A percentile compares a stretch with the other conserved stretches of the same genome.
phyloP scores from a whole-genome alignment of 495 filamentous ascomycete genomes.

The Trichoderma orchidacearum region DNA sequence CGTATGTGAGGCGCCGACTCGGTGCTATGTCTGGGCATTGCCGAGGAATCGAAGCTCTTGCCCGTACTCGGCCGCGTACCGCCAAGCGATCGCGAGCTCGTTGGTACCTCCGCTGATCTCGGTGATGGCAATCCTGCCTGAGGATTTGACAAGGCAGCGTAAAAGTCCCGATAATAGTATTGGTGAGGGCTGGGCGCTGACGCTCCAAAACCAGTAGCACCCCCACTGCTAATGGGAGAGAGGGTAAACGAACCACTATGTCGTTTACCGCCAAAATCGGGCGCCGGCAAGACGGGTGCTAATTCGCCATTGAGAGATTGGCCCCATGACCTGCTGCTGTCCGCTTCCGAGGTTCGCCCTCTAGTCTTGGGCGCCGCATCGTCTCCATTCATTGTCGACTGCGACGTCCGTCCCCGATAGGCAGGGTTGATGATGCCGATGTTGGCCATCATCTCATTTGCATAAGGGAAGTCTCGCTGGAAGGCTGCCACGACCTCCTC shows the following conservation, averaged over 20 bases:
- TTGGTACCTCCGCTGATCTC: conserved; percentile 24
- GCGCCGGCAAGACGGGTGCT: conserved; percentile 46
- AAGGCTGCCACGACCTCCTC: conserved; percentile 59
- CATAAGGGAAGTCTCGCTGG: conserved; percentile 52
- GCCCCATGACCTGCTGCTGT: conserved; percentile 26
- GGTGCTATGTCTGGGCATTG: conserved; percentile 25
- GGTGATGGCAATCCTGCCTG: conserved; percentile 26
- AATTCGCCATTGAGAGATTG: conserved; percentile 50
- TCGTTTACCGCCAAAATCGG: conserved; percentile 40
- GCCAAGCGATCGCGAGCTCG: conserved; percentile 17
- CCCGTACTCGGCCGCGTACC: conserved; percentile 34
- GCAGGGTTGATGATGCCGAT: conserved; percentile 36
- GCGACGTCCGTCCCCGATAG: conserved; percentile 23
- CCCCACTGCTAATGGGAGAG: conserved; percentile 28
- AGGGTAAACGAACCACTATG: conserved; percentile 41
- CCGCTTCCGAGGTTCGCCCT: conserved; percentile 21
- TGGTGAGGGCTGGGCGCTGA: conserved; percentile 32
- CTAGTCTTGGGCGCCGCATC: conserved; percentile 26
- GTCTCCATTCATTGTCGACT: conserved; percentile 24
- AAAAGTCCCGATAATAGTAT: conserved; percentile 34
- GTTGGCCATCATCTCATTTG: conserved; percentile 35
- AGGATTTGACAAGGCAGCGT: conserved; percentile 22
- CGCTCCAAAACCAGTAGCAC: conserved; percentile 17
- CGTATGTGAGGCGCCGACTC: conserved; percentile 25
- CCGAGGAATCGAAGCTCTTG: conserved; percentile 32